phyloP scores from a whole-genome alignment of 768 basidiomycete species.

The Nidula microcarpa region DNA sequence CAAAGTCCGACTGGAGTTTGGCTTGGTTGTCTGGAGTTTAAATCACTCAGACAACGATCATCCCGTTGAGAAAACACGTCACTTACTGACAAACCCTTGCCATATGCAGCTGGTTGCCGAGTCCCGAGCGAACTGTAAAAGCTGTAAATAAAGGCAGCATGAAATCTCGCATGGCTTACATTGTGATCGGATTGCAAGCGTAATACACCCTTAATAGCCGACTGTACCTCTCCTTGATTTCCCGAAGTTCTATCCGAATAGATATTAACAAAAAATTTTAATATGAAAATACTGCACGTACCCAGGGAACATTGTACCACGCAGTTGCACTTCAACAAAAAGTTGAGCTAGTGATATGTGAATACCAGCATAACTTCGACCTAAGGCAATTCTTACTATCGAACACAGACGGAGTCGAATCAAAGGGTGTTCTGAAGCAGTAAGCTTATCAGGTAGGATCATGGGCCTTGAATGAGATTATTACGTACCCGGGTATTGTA shows the following conservation, averaged over 20 bases:
- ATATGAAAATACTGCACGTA: constrained; percentile 8
- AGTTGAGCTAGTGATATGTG: constrained; percentile 22
- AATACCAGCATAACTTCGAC: too few relatives aligned
- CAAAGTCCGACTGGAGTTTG: constrained; percentile 29
- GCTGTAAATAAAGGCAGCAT: too few relatives aligned
- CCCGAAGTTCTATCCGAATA: constrained; percentile 24
- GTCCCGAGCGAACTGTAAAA: constrained; percentile 24
- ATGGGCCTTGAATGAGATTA: constrained; percentile 9
- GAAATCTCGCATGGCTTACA: too few relatives aligned
- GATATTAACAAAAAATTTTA: constrained; percentile 3
- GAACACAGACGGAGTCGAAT: constrained; percentile 39
- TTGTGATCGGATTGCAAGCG: constrained; percentile 41
- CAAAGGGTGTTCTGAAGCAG: constrained; percentile 33
- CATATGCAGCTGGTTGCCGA: constrained; percentile 42
- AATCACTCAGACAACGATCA: not conserved
- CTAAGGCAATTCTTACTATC: constrained; percentile 16
- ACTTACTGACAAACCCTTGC: constrained; percentile 38
- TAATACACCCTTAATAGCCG: constrained; percentile 36
- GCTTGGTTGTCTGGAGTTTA: constrained; percentile 22
- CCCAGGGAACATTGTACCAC: constrained; percentile 40
- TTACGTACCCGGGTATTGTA: constrained; percentile 11
- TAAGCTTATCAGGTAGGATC: constrained; percentile 5
- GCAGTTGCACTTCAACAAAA: constrained; percentile 41
- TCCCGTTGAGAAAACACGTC: not conserved
- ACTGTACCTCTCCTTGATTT: constrained; percentile 34